phyloP scores from a whole-genome alignment of 1,284 basidiomycete genomes.

The Sphaerobolus stellatus region DNA sequence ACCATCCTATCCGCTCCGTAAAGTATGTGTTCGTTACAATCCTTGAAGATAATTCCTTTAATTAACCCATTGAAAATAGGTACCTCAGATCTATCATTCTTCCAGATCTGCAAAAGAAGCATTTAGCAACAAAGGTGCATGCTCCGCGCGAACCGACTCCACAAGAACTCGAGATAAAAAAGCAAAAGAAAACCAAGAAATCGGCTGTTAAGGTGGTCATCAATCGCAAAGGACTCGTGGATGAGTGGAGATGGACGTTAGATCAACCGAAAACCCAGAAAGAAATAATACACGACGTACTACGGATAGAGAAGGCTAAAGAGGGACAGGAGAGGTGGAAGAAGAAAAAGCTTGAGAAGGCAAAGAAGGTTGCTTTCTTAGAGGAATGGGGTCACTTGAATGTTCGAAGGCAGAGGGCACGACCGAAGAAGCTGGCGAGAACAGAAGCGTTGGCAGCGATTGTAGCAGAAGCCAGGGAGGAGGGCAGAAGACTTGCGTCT shows the following conservation, averaged over 20 bases:
- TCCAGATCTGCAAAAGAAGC: conserved; percentile 42
- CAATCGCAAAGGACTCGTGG: conserved; percentile 13
- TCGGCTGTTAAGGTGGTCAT: conserved; percentile 22
- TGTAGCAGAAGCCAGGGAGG: conserved; percentile 3
- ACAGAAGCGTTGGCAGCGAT: conserved; percentile 1
- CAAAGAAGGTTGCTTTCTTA: conserved; percentile 48
- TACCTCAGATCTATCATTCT: conserved; percentile 59
- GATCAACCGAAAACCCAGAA: conserved; percentile 16
- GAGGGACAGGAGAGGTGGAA: conserved; percentile 7
- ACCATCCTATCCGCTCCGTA: conserved; percentile 52
- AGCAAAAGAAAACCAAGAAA: conserved; percentile 22
- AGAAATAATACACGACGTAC: no score
- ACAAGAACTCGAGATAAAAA: conserved; percentile 28
- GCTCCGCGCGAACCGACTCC: conserved; percentile 33
- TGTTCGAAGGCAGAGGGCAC: conserved; percentile 46
- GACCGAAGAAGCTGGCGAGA: conserved; percentile 36
- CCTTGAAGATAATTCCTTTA: background rate
- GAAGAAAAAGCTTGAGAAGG: conserved; percentile 26
- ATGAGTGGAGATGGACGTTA: conserved; percentile 41
- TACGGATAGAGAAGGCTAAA: conserved; percentile 7
- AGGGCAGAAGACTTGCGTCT: conserved; percentile 4
- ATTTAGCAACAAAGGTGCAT: conserved; percentile 46
- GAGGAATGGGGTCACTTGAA: conserved; percentile 59
- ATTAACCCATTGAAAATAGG: conserved; percentile 30
- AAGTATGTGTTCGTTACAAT: conserved; percentile 34